Conservation (phyloP, 2,329 filamentous ascomycete species). For the Sordariomycetes sp. region DNA sequence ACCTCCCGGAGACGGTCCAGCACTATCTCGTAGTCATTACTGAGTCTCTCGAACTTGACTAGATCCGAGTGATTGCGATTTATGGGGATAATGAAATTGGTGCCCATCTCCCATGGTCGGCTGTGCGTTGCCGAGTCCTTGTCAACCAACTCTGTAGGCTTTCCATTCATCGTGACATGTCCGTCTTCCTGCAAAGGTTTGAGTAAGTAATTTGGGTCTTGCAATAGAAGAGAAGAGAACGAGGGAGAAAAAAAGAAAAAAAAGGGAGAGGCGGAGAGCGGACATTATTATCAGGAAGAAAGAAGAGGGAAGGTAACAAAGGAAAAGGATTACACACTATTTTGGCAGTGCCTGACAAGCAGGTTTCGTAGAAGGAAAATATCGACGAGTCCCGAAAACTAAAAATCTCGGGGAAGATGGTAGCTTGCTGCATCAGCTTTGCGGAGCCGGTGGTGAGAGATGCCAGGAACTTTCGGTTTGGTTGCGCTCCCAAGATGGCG, state of each 20-base stretch:
- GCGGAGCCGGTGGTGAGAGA: neutral
- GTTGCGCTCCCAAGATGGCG: neutral
- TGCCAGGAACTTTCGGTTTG: neutral
- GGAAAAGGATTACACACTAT: too few relatives aligned
- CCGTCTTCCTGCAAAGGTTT: too few relatives aligned
- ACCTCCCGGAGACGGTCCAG: too few relatives aligned
- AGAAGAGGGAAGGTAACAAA: too few relatives aligned
- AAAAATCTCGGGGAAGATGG: too few relatives aligned
- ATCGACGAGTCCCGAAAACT: neutral
- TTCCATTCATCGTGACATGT: neutral
- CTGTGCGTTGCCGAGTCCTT: neutral
- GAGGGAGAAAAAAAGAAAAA: too few relatives aligned
- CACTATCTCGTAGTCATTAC: neutral
- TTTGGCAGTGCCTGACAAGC: neutral
- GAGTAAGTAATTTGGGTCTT: too few relatives aligned
- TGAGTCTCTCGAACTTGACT: neutral
- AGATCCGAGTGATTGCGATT: neutral
- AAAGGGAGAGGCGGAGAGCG: too few relatives aligned
- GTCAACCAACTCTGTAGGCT: neutral
- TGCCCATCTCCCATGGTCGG: constrained; percentile 1
- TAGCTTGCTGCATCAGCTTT: too few relatives aligned
- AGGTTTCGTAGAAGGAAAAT: neutral
- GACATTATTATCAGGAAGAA: too few relatives aligned
- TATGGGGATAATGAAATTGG: neutral
- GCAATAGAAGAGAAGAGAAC: too few relatives aligned